phyloP scores from a whole-genome alignment of 176 grass and related monocot genomes.

The Oryza nivara region DNA sequence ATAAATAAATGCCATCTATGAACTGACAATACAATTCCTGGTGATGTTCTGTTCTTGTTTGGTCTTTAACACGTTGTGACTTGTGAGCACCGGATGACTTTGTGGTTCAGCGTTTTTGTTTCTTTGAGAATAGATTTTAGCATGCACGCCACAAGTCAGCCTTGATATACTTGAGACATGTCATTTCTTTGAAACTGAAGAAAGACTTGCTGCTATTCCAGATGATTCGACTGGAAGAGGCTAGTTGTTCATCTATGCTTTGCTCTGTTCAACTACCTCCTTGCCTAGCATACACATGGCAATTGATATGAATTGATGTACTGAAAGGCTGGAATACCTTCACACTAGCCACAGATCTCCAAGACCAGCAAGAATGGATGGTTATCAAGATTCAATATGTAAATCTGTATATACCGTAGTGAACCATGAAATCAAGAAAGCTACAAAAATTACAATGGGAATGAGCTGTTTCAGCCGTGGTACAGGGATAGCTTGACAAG shows the following conservation, averaged over 20 bases:
- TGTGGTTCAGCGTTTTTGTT: not conserved
- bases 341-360: too few species aligned
- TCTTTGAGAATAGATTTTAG: not conserved
- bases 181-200: not conserved
- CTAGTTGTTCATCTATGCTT: not conserved
- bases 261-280: not conserved
- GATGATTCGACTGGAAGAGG: not conserved
- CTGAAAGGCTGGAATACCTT: not conserved
- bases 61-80: not conserved
- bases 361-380: too few species aligned
- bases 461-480: not conserved
- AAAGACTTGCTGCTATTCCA: not conserved
- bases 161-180: not conserved
- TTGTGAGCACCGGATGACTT: not conserved
- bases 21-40: not conserved
- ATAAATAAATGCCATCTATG: conserved; percentile 12
- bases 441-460: not conserved
- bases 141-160: not conserved
- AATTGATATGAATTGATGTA: not conserved
- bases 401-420: not conserved
- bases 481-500: not conserved
- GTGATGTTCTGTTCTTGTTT: not conserved
- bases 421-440: conserved; percentile 1
- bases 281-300: not conserved
- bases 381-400: not conserved